Conservation (phyloP, 2,329 filamentous ascomycete genomes). For the Pestalotiopsis sp. region DNA sequence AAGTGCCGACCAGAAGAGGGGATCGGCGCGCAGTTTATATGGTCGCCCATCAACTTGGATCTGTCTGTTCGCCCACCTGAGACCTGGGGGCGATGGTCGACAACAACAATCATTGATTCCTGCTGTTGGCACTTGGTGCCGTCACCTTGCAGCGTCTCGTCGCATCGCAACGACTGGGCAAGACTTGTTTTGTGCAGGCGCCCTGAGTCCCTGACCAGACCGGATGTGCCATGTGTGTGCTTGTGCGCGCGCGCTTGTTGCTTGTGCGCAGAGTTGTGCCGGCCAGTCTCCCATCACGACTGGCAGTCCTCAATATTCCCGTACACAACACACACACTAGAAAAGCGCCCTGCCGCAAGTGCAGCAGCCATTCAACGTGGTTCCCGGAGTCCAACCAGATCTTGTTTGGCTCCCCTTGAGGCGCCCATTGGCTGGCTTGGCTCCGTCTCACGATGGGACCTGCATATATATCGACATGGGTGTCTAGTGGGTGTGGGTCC, state of each 20-base stretch:
- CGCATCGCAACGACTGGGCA: not conserved
- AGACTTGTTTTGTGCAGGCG: not conserved
- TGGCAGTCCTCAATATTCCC: not conserved
- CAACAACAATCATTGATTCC: not conserved
- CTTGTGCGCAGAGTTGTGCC: not conserved
- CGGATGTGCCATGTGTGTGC: not conserved
- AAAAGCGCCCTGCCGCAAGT: slow-evolving; percentile 7
- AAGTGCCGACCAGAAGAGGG: not conserved
- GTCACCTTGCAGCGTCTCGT: not conserved
- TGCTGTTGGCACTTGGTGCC: not conserved
- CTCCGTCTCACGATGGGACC: slow-evolving; percentile 35
- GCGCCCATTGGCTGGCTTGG: slow-evolving; percentile 23
- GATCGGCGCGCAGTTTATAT: slow-evolving; percentile 11
- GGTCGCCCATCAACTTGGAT: not conserved
- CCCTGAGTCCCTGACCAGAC: not conserved
- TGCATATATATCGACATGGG: slow-evolving; percentile 30
- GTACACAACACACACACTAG: not conserved
- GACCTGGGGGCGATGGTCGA: not conserved
- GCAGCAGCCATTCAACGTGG: slow-evolving; percentile 12
- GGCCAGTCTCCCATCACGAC: not conserved
- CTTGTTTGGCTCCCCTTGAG: slow-evolving; percentile 8
- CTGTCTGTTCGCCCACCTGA: slow-evolving; percentile 10
- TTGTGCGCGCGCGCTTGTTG: slow-evolving; percentile 1
- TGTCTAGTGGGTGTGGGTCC: slow-evolving; percentile 17
- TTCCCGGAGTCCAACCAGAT: slow-evolving; percentile 17